Percentiles rank a stretch among this genome's conserved stretches.
phyloP scores from a whole-genome alignment of 257 asterid genomes.

The Solanum medicagineum region DNA sequence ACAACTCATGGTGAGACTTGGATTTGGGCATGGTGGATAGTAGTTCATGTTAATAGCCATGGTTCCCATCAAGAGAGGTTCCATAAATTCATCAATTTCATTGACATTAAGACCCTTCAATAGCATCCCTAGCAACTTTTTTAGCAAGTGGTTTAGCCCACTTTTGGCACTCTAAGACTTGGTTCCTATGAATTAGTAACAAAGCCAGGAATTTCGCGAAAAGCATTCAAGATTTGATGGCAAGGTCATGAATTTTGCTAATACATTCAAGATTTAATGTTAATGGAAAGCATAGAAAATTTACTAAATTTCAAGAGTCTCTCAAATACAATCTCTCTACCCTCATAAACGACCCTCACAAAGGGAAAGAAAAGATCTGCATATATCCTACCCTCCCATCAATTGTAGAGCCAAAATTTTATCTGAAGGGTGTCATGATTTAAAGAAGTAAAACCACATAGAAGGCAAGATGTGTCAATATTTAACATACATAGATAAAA shows the following conservation, averaged over 20 bases:
- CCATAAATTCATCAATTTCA: constrained; percentile 17
- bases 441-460: too few species aligned
- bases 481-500: too few species aligned
- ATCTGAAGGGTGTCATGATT: too few species aligned
- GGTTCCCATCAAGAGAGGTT: constrained; percentile 31
- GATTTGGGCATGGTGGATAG: constrained; percentile 42
- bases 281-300: too few species aligned
- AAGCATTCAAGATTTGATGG: not conserved
- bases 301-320: too few species aligned
- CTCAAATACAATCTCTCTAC: too few species aligned
- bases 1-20: constrained; percentile 30
- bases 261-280: too few species aligned
- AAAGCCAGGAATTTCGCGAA: not conserved
- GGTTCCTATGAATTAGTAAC: constrained; percentile 3
- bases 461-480: not conserved
- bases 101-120: constrained; percentile 27
- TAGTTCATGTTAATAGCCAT: constrained; percentile 15
- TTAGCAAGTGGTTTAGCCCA: constrained; percentile 20
- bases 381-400: rapidly evolving
- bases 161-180: constrained; percentile 29
- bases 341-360: not conserved
- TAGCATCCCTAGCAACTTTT: constrained; percentile 19
- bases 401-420: too few species aligned
- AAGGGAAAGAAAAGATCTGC: not conserved
- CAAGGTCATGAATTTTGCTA: not conserved